Percentiles rank a stretch among this genome's conserved stretches.
Conservation (phyloP, 768 basidiomycete genomes). For the Pleurotus cornucopiae region DNA sequence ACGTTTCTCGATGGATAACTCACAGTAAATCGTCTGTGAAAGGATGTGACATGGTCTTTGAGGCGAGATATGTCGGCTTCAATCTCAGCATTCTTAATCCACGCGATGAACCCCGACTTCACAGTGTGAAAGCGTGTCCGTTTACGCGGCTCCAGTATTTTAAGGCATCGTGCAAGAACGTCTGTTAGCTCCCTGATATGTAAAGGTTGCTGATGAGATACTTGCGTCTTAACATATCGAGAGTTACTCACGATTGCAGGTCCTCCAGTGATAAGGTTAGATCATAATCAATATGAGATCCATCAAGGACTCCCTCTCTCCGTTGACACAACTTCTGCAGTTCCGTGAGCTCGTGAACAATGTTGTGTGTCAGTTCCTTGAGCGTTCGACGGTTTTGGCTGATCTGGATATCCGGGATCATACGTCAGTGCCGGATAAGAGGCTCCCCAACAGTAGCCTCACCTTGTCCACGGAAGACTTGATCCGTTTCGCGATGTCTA, state of each 20-base stretch:
- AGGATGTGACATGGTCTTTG: constrained; percentile 7
- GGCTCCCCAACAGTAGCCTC: background rate
- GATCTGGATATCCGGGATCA: background rate
- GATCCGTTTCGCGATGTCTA: constrained; percentile 5
- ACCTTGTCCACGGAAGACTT: constrained; percentile 5
- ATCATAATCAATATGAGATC: background rate
- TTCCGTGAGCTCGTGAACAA: constrained; percentile 1
- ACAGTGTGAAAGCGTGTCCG: background rate
- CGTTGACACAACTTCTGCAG: constrained; percentile 2
- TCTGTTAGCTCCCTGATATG: background rate
- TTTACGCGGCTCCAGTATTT: background rate
- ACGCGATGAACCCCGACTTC: background rate
- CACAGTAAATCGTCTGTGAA: constrained; percentile 3
- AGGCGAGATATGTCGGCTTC: constrained; percentile 2
- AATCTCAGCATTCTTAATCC: constrained; percentile 1
- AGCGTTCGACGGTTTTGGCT: constrained; percentile 5
- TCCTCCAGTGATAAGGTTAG: constrained; percentile 1
- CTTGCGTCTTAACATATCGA: background rate
- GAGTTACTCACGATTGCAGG: background rate
- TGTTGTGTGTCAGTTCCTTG: background rate
- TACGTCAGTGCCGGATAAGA: background rate
- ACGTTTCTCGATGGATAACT: background rate
- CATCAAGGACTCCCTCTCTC: background rate
- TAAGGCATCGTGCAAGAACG: background rate
- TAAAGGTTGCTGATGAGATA: background rate